Base-by-base conservation (phyloP, 1,284 basidiomycete species). In the Apiotrichum mycotoxinovorans region DNA sequence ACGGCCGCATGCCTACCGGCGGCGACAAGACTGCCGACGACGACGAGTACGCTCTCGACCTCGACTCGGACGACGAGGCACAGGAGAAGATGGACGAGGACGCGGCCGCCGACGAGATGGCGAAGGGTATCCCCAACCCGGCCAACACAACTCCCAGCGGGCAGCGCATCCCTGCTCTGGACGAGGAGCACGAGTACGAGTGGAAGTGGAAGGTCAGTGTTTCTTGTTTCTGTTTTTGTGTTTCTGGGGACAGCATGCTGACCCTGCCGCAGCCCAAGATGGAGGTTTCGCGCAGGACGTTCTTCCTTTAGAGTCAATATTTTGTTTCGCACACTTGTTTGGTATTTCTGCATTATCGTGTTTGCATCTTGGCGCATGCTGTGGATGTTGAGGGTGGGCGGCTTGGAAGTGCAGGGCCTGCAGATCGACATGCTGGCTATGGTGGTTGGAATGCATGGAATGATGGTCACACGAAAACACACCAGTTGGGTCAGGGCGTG, bases 11-110 rank as follows among this genome's bases (percentile, higher is more conserved):
- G 38, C 71, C 76, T 2, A 56, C 66, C 20, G 72, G 73, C 14
- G 74, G 85, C 65, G 85, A 94, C 65, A 87, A 86, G 59, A 81
- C 70, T 58, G 80, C 71, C 12, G 75, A 79, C 41, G 66, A 55
- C n/a, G 70, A 65, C 20, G 72, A 68, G 27, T 63, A 64, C 26
- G 67, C 60, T 12, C 61, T 62, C 7, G 70, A 66, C 18, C 66
- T 66, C 41, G 65, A 68, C n/a, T 68, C 67, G 41, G 63, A 58
- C 23, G 67, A 65, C 27, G 62, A 53, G 37, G 61, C 54, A 48
- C 62, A 72, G 57, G 69, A 71, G 51, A 69, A 71, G 64, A 66
- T 65, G 57, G 72, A 74, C 47, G 70, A 76, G 62, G 70, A 75
- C 45, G 70, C 67, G 51, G 73, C 69, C 3, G 70, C 70, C 61